Evolutionary conservation across 768 basidiomycete species (phyloP), one percentile per base, ranked within the genome.

Genomic region (Cystofilobasidium ferigula): DNA sequence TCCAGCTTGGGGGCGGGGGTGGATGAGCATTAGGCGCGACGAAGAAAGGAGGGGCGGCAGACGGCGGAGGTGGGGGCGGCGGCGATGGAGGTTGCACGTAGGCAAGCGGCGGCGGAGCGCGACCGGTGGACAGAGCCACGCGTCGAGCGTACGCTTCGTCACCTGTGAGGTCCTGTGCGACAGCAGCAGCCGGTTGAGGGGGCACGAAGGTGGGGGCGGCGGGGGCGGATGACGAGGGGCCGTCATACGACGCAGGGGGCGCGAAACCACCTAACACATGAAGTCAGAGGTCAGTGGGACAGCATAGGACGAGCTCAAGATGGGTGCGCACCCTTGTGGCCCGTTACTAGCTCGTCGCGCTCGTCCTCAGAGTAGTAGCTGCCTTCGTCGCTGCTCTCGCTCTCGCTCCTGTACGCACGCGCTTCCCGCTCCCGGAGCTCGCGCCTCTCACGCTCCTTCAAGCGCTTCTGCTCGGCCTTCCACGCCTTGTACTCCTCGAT

Each of bases 401-500:
- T 85, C 83, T 20, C 40, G 22, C 38, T 36, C 28, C 40, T 56
- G 20, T 42, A 30, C 48, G 57, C 43, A 35, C 48, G 36, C 26
- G 16, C 36, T 12, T 58, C 54, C n/a, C 40, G 26, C 20, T 68
- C 67, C 57, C 47, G 47, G 56, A 58, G 56, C 20, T n/a, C 85
- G 81, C 48, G 83, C 78, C 43, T 65, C 18, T 13, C 61, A 18
- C 48, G 34, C 57, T 54, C 57, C 66, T 70, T 89, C 86, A 57
- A 86, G 36, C 53, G 87, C 47, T 82, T 82, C 30, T 88, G 86
- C 64, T 83, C 84, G 69, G 83, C 82, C 70, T 85, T 85, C 84
- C 85, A 90, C 14, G 83, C 71, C 72, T 89, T 91, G 79, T 85
- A 91, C 71, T 91, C 89, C 70, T 86, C 85, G 76, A 91, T 90